phyloP scores from a whole-genome alignment of 2,329 filamentous ascomycete genomes.

The Hymenoscyphus occultus region DNA sequence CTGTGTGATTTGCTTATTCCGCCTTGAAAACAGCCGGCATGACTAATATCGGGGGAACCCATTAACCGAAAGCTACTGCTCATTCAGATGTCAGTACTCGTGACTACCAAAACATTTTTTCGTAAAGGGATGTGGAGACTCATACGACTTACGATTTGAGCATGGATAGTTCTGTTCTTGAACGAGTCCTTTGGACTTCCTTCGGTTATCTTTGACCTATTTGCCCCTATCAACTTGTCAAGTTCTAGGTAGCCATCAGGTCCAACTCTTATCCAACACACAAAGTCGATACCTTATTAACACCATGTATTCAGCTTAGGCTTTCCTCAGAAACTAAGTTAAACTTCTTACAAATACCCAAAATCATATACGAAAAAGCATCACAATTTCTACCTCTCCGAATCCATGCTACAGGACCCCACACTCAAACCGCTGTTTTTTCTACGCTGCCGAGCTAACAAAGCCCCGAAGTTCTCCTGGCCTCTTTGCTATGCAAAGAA shows the following conservation, averaged over 20 bases:
- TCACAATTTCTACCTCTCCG: not conserved
- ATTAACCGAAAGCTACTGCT: no score
- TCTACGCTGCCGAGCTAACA: slow-evolving; percentile 19
- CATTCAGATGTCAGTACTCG: no score
- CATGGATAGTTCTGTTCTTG: no score
- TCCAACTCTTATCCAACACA: not conserved
- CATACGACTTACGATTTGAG: no score
- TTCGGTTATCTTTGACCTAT: no score
- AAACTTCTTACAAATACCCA: not conserved
- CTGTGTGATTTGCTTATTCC: not conserved
- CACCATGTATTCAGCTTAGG: not conserved
- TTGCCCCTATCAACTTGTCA: no score
- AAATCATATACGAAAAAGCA: not conserved
- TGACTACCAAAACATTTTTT: no score
- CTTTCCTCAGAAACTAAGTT: not conserved
- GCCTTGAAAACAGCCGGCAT: no score
- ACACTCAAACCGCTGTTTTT: slow-evolving; percentile 21
- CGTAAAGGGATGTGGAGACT: no score
- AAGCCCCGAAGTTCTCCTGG: slow-evolving; percentile 13
- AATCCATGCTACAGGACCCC: not conserved
- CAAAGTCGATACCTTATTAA: not conserved
- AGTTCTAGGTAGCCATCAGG: not conserved
- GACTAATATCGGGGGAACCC: no score
- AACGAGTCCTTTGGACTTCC: no score
- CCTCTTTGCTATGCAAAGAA: slow-evolving; percentile 7